A percentile compares a stretch with the other conserved stretches of the same genome.
These are phyloP conservation scores for Aspergillus funiculosus DNA, from an alignment of 495 filamentous ascomycete genomes.

Conservation along the genomic window DNA sequence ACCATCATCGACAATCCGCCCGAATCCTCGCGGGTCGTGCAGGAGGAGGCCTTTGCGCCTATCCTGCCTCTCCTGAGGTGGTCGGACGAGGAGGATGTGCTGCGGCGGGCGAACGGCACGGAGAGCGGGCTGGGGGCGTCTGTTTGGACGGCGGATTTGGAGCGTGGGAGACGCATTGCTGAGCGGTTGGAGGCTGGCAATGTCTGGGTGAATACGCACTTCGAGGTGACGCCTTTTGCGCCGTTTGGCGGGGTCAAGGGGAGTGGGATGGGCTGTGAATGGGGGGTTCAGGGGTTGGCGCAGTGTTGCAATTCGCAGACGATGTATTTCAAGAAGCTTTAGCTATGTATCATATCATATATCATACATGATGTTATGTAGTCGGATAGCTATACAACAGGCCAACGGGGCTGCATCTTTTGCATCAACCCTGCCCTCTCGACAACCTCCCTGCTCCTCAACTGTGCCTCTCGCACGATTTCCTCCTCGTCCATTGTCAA, in stretches of 20 bases:
- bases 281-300: conserved; percentile 52
- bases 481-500: conserved; percentile 32
- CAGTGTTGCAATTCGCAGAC: conserved; percentile 55
- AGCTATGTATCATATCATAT: neutral
- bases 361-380: no score
- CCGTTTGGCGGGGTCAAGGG: conserved; percentile 62
- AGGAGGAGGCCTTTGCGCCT: conserved; percentile 48
- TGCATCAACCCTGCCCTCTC: conserved; percentile 34
- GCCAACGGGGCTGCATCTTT: conserved; percentile 38
- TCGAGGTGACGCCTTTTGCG: conserved; percentile 45
- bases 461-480: conserved; percentile 31
- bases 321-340: conserved; percentile 17
- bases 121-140: conserved; percentile 54
- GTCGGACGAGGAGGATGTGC: conserved; percentile 52
- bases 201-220: conserved; percentile 53
- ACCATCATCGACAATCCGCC: conserved; percentile 57
- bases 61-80: conserved; percentile 53
- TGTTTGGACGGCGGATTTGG: conserved; percentile 51
- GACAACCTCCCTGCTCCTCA: conserved; percentile 36
- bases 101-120: conserved; percentile 50
- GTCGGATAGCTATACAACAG: conserved; percentile 16
- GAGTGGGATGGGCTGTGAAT: conserved; percentile 60
- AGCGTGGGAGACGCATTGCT: conserved; percentile 45
- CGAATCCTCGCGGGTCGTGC: conserved; percentile 43
- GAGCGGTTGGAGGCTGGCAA: conserved; percentile 47